These are phyloP conservation scores for Lachnellula occidentalis DNA, from an alignment of 2,329 filamentous ascomycete genomes.

Conservation along the genomic window DNA sequence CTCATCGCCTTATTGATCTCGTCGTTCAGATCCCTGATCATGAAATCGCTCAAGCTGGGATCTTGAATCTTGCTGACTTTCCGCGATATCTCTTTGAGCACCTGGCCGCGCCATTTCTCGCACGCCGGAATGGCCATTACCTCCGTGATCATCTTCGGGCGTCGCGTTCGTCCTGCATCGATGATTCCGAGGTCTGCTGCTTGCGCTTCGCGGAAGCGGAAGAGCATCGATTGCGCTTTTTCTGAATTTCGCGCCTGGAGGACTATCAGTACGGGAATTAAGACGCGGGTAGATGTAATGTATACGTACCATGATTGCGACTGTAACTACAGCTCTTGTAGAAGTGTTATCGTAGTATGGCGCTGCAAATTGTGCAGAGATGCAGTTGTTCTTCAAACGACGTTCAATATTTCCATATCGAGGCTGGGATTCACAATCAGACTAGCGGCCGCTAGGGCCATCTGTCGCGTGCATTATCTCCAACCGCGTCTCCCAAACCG, in stretches of 20 bases:
- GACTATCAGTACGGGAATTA: too few relatives aligned
- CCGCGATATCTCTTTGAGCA: constrained; percentile 92
- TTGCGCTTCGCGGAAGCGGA: constrained; percentile 97
- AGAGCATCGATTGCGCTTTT: constrained; percentile 99
- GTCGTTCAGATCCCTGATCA: constrained; percentile 96
- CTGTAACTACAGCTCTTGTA: background rate
- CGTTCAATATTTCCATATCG: background rate
- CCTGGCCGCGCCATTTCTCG: constrained; percentile 97
- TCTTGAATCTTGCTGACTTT: constrained; percentile 98
- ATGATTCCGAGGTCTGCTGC: constrained; percentile 94
- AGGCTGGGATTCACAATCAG: background rate
- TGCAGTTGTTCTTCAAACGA: background rate
- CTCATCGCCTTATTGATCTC: constrained; percentile 99
- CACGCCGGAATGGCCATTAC: constrained; percentile 78
- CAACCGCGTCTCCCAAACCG: constrained; percentile 14
- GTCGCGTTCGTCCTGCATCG: constrained; percentile 81
- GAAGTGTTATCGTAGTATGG: background rate
- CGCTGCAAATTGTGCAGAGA: background rate
- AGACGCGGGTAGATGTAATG: too few relatives aligned
- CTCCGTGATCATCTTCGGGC: constrained; percentile 85
- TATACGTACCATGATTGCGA: constrained; percentile 26
- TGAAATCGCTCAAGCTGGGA: constrained; percentile 83
- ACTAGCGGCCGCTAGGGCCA: constrained; percentile 12
- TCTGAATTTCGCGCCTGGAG: constrained; percentile 86
- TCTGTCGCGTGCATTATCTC: constrained; percentile 7